Evolutionary conservation across 176 grass and related monocot genomes (phyloP).

Genomic region (Eleusine coracana): DNA sequence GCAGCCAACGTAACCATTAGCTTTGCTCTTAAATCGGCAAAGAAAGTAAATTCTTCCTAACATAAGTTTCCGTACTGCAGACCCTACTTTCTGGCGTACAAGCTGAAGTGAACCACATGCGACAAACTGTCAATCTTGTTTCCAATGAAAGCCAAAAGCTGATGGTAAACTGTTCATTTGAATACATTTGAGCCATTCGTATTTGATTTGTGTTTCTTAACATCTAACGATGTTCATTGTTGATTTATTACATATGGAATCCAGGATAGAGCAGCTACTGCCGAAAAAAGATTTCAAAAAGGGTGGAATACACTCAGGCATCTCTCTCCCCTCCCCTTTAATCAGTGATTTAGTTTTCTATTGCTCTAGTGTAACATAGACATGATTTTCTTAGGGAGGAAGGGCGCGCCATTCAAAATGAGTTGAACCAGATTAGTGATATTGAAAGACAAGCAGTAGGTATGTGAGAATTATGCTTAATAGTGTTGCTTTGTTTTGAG

Average conservation of each 20-base stretch:
- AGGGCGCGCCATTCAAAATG: conserved; percentile 49
- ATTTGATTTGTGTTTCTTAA: not conserved
- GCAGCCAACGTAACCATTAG: no score
- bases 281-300: conserved; percentile 61
- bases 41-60: conserved; percentile 8
- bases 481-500: not conserved
- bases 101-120: conserved; percentile 58
- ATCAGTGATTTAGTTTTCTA: not conserved
- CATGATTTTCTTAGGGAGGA: conserved; percentile 45
- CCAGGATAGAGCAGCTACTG: conserved; percentile 53
- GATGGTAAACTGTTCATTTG: conserved; percentile 45
- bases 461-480: conserved; percentile 25
- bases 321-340: not conserved
- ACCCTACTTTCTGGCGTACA: conserved; percentile 60
- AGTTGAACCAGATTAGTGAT: conserved; percentile 51
- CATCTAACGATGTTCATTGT: not conserved
- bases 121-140: conserved; percentile 64
- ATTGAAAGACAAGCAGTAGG: conserved; percentile 59
- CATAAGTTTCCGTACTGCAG: conserved; percentile 36
- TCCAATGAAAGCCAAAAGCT: conserved; percentile 63
- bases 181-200: not conserved
- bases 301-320: conserved; percentile 68
- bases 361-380: conserved; percentile 9
- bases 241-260: conserved; percentile 22
- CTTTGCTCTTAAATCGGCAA: no score